Base-by-base conservation (phyloP, 345 rosid genomes). In the Linum usitatissimum region DNA sequence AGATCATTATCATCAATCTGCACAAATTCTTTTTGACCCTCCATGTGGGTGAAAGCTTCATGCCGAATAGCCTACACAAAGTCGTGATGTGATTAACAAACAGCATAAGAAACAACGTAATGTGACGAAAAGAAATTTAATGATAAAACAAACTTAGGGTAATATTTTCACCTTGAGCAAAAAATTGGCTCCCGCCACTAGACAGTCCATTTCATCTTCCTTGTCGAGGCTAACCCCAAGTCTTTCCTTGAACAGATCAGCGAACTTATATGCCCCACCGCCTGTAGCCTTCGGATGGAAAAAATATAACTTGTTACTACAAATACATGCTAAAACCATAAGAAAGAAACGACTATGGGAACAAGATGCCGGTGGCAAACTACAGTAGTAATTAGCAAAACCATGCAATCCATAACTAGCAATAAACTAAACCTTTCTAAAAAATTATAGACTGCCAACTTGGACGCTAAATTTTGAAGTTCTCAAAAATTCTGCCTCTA, bases 121-220 rank as follows among this genome's bases (percentile, higher is more conserved):
- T 10, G 51, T 45, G 3, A 5, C 51, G 10, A 6, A 45, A 1
- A 45, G 51, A 45, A 45, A 45, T 45, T 45, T 10, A 3, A 45
- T 3, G 51, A 45, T 7, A 45, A 45, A 66, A 1, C 14, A 38
- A 45, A 74, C 48, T 31, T 59, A 58, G 75, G 17, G 65, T 53
- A 55, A 61, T 54, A 20, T 57, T 54, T 67, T 61, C 68, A 90
- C 97, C 92, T 93, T 93, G 59, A 90, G 99, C 75, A 93, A 77
- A 78, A 93, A 93, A 78, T 93, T 90, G 51, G 99, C 97, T 64
- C 99, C 99, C 30, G 99, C 88, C 58, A 93, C 99, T 67, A 93
- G 96, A 69, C 99, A 93, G 71, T 90, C 77, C 99, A 93, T 93
- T 75, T 93, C 99, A 80, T 87, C 99, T 79, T 93, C 99, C 75